Percentiles rank a stretch among this genome's conserved stretches.
phyloP scores from a whole-genome alignment of 306 rosid genomes.

The Rosa rugosa region DNA sequence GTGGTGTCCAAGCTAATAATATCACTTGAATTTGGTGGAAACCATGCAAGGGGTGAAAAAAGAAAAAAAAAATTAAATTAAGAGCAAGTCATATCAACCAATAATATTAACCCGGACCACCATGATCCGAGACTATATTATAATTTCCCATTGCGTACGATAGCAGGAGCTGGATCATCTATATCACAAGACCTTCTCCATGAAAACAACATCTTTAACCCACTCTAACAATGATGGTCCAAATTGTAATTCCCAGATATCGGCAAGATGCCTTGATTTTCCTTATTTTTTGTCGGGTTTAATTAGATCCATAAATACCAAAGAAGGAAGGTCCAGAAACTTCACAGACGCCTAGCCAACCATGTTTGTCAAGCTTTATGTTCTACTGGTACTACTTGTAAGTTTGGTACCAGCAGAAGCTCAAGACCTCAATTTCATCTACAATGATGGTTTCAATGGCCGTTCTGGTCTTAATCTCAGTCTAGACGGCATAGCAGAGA shows the following conservation, averaged over 20 bases:
- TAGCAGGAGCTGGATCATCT: background rate
- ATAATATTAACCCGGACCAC: too few relatives aligned
- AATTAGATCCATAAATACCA: background rate
- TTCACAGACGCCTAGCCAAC: background rate
- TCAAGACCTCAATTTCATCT: too few relatives aligned
- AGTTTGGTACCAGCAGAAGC: background rate
- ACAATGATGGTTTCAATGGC: too few relatives aligned
- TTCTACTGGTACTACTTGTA: constrained; percentile 22
- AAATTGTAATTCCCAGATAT: background rate
- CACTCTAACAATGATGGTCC: background rate
- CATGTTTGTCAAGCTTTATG: constrained; percentile 38
- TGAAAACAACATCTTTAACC: background rate
- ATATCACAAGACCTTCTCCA: background rate
- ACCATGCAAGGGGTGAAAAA: too few relatives aligned
- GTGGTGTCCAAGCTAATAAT: too few relatives aligned
- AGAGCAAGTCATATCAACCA: too few relatives aligned
- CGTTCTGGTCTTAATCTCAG: too few relatives aligned
- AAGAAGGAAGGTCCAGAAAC: background rate
- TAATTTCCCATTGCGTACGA: background rate
- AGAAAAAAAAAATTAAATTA: too few relatives aligned
- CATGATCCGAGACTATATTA: too few relatives aligned
- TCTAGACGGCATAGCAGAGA: too few relatives aligned
- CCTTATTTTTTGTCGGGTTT: background rate
- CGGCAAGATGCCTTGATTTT: background rate
- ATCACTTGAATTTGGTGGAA: too few relatives aligned